phyloP scores from a whole-genome alignment of 2,329 filamentous ascomycete species.

The Rhinocladiella similis region DNA sequence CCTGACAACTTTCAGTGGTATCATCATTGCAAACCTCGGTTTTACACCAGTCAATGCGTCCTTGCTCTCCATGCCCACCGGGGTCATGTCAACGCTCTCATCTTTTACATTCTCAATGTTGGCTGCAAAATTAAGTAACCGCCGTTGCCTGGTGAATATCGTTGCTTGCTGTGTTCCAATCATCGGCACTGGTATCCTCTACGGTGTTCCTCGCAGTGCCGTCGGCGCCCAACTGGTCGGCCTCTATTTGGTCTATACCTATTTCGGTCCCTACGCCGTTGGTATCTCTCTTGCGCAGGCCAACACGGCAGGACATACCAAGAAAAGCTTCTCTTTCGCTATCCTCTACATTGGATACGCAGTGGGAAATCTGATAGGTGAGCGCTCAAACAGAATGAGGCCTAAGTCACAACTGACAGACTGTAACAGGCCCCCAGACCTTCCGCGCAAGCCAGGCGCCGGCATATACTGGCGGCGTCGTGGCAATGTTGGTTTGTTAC shows the following conservation, averaged over 20 bases:
- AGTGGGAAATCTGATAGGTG: conserved; percentile 40
- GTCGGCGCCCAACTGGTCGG: conserved; percentile 40
- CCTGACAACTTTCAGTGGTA: conserved; percentile 37
- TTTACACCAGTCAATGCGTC: conserved; percentile 36
- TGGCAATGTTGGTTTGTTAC: conserved; percentile 40
- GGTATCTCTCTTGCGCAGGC: conserved; percentile 34
- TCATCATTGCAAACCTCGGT: conserved; percentile 40
- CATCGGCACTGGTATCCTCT: conserved; percentile 32
- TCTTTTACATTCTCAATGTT: conserved; percentile 32
- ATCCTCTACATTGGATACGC: conserved; percentile 43
- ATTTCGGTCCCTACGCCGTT: conserved; percentile 38
- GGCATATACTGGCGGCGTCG: conserved; percentile 39
- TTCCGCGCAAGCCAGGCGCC: conserved; percentile 43
- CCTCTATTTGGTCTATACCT: conserved; percentile 43
- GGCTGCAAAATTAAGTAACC: conserved; percentile 32
- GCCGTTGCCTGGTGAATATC: conserved; percentile 34
- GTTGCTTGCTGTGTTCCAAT: conserved; percentile 34
- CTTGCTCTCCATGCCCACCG: conserved; percentile 36
- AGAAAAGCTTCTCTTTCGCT: conserved; percentile 42
- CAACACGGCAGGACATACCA: conserved; percentile 41
- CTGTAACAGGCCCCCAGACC: conserved; percentile 38
- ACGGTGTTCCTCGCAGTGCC: conserved; percentile 30
- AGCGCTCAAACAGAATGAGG: no score
- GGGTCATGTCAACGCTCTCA: conserved; percentile 34
- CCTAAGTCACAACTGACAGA: no score